Conservation (phyloP, 805 yeast species). For the Debaryomyces tyrocola region DNA sequence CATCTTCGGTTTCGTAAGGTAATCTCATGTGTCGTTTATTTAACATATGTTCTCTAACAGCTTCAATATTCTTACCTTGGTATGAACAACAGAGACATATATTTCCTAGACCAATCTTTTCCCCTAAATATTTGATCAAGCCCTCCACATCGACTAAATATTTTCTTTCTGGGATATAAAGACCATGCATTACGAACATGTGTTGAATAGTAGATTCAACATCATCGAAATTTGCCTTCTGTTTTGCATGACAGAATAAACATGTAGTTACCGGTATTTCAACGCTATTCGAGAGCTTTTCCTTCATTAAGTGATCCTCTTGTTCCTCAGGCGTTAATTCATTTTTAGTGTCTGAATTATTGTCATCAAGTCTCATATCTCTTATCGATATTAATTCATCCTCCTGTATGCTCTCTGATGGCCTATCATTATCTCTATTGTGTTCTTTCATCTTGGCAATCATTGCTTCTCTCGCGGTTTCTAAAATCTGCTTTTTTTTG, state of each 20-base stretch:
- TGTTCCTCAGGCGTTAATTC: slow-evolving; percentile 22
- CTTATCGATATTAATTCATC: slow-evolving; percentile 10
- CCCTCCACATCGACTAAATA: slow-evolving; percentile 72
- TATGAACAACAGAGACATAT: slow-evolving; percentile 80
- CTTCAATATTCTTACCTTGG: slow-evolving; percentile 80
- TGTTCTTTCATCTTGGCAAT: slow-evolving; percentile 14
- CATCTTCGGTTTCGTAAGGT: slow-evolving; percentile 83
- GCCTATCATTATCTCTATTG: neutral
- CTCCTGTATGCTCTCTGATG: neutral
- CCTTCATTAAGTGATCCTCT: slow-evolving; percentile 44
- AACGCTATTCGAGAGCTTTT: slow-evolving; percentile 45
- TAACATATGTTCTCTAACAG: slow-evolving; percentile 85
- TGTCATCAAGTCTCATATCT: neutral
- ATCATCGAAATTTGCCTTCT: slow-evolving; percentile 29
- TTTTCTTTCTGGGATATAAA: slow-evolving; percentile 81
- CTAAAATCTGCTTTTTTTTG: slow-evolving; percentile 49
- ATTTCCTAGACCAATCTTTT: slow-evolving; percentile 79
- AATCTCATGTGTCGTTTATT: slow-evolving; percentile 84
- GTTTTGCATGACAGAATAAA: slow-evolving; percentile 47
- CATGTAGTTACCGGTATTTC: slow-evolving; percentile 52
- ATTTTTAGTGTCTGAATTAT: neutral
- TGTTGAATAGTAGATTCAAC: slow-evolving; percentile 57
- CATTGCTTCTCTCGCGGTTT: slow-evolving; percentile 46
- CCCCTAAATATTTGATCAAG: slow-evolving; percentile 70
- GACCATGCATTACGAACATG: slow-evolving; percentile 78